A percentile compares a stretch with the other conserved stretches of the same genome.
Conservation (phyloP, 495 filamentous ascomycete genomes). For the Lepraria neglecta region DNA sequence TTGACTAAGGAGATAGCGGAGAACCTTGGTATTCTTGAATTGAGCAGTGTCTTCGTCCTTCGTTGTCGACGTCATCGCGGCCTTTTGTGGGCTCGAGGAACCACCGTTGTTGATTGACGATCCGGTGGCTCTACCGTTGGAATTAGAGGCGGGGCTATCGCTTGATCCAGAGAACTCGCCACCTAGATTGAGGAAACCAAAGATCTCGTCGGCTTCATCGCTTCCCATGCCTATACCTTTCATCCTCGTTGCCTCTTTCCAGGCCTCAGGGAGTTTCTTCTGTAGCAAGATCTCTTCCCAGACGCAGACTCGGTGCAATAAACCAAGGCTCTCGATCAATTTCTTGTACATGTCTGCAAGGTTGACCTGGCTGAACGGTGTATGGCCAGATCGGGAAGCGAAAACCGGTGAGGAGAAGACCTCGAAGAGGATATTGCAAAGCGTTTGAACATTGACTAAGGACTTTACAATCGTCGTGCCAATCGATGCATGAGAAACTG, state of each 20-base stretch:
- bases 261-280: constrained; percentile 57
- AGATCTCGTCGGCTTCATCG: constrained; percentile 39
- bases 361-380: constrained; percentile 64
- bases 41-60: constrained; percentile 45
- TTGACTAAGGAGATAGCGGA: constrained; percentile 70
- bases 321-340: constrained; percentile 64
- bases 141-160: constrained; percentile 18
- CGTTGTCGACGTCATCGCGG: constrained; percentile 36
- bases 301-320: constrained; percentile 67
- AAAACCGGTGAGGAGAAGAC: constrained; percentile 61
- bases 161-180: not conserved
- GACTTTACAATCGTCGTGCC: constrained; percentile 74
- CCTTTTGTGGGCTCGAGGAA: constrained; percentile 32
- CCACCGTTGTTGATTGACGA: constrained; percentile 25
- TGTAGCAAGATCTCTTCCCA: constrained; percentile 76
- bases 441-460: constrained; percentile 64
- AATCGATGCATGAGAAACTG: constrained; percentile 35
- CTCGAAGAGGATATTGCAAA: constrained; percentile 65
- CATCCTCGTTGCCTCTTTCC: constrained; percentile 56
- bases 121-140: constrained; percentile 12
- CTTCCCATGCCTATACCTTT: constrained; percentile 43
- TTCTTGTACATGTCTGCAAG: constrained; percentile 69
- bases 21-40: constrained; percentile 71
- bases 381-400: constrained; percentile 53
- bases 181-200: constrained; percentile 28